These are phyloP conservation scores for Suhomyces maxii DNA, from an alignment of 1,139 yeast genomes.

Conservation along the genomic window DNA sequence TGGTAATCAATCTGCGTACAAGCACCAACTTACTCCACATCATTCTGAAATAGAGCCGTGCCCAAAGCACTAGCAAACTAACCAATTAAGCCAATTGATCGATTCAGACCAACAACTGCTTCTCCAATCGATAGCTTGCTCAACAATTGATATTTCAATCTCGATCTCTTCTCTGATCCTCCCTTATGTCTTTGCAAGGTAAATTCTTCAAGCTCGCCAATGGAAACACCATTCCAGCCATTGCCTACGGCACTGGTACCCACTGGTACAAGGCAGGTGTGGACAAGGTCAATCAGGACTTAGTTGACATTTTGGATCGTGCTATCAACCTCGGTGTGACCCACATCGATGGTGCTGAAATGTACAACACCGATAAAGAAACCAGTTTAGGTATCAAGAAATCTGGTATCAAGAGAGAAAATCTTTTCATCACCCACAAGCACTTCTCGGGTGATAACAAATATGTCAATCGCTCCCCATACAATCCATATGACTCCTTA, in stretches of 20 bases:
- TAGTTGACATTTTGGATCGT: constrained; percentile 22
- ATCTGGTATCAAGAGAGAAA: constrained; percentile 34
- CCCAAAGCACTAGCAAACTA: too few relatives aligned
- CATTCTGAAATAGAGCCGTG: too few relatives aligned
- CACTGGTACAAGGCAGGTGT: constrained; percentile 32
- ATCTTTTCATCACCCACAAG: constrained; percentile 58
- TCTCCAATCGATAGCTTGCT: not conserved
- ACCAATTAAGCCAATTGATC: too few relatives aligned
- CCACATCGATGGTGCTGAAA: constrained; percentile 42
- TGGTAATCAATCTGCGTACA: too few relatives aligned
- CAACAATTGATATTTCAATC: too few relatives aligned
- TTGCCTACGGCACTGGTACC: constrained; percentile 40
- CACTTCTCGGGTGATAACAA: constrained; percentile 28
- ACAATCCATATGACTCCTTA: constrained; percentile 32
- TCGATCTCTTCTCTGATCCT: too few relatives aligned
- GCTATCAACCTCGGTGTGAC: constrained; percentile 34
- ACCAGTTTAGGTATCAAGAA: constrained; percentile 30
- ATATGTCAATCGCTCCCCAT: constrained; percentile 14
- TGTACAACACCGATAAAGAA: constrained; percentile 35
- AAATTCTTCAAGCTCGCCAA: constrained; percentile 22
- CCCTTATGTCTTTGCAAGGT: constrained; percentile 13
- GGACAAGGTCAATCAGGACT: constrained; percentile 20
- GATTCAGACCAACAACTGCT: too few relatives aligned
- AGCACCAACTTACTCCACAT: too few relatives aligned
- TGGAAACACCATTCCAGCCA: constrained; percentile 29